Base-by-base conservation (phyloP, 768 basidiomycete species). In the Russula sp. region DNA sequence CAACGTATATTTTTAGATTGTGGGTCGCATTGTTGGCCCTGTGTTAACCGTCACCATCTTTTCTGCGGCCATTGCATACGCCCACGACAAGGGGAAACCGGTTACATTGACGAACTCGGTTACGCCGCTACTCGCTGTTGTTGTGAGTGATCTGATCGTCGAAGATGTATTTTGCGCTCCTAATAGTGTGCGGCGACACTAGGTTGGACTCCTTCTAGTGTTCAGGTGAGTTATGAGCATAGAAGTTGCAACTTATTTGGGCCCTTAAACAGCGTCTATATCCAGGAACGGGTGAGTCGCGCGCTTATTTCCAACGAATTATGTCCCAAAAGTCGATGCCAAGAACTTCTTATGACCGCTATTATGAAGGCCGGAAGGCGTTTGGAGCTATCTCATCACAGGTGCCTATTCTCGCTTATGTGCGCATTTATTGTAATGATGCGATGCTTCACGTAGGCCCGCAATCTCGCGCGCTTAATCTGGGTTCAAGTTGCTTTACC, bases 191-290 rank as follows among this genome's bases (percentile, higher is more conserved):
- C 39, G 59, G n/a, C 22, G 31, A 16, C n/a, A 13, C 27, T 57
- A 91, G 89, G 90, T 95, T 56, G 94, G 93, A 68, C 79, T 97
- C 62, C 86, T 96, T 59, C 79, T 96, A 39, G 93, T 94, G 2
- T 94, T 93, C 73, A 82, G 91, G 91, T 86, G 66, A 70, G 82
- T 47, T 22, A n/a, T 45, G n/a, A n/a, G 27, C 39, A 31, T 44
- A 16, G 48, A 44, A 34, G 20, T n/a, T 47, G 44, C 20, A n/a
- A n/a, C 42, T 40, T 45, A 47, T 53, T 32, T 18, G 31, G 16
- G 14, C 20, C 7, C 11, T 10, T 10, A 44, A 48, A 54, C 56
- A 11, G 53, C 40, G 37, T 53, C 49, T 44, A 31, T 20, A 4
- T 50, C 8, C 54, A 90, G 90, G 69, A 91, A 91, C 67, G 77